Percentiles rank a stretch among this genome's conserved stretches.
These are phyloP conservation scores for Trametes coccinea DNA, from an alignment of 768 basidiomycete genomes.

Conservation along the genomic window DNA sequence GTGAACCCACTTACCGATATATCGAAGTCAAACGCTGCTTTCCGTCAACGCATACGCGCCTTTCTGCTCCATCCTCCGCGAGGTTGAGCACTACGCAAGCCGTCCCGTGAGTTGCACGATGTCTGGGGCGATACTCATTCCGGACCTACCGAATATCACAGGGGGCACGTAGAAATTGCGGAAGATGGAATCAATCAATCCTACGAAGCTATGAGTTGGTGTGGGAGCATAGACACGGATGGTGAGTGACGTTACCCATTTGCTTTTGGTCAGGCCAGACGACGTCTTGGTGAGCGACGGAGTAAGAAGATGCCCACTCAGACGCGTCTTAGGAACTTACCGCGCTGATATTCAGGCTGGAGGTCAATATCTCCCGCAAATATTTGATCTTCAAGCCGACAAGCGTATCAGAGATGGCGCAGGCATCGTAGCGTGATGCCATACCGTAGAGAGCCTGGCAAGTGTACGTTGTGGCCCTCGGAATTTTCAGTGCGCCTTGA, in stretches of 20 bases:
- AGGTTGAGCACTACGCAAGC: slow-evolving; percentile 44
- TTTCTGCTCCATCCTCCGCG: slow-evolving; percentile 63
- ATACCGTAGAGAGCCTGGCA: slow-evolving; percentile 37
- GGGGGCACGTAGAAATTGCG: slow-evolving; percentile 82
- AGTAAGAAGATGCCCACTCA: no score
- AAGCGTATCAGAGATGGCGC: not conserved
- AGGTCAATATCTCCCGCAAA: slow-evolving; percentile 62
- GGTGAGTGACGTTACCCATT: slow-evolving; percentile 36
- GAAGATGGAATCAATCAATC: slow-evolving; percentile 75
- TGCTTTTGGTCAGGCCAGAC: slow-evolving; percentile 82
- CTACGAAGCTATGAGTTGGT: slow-evolving; percentile 9
- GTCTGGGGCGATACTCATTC: no score
- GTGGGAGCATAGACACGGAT: not conserved
- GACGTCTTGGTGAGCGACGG: slow-evolving; percentile 46
- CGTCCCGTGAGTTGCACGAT: no score
- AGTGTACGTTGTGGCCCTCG: slow-evolving; percentile 33
- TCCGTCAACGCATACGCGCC: slow-evolving; percentile 73
- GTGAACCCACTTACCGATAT: slow-evolving; percentile 47
- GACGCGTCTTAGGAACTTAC: slow-evolving; percentile 31
- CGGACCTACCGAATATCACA: slow-evolving; percentile 65
- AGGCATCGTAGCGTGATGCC: not conserved
- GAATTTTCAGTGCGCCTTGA: slow-evolving; percentile 27
- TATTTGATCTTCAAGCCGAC: slow-evolving; percentile 54
- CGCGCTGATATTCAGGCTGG: slow-evolving; percentile 80
- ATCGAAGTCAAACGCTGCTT: slow-evolving; percentile 82